phyloP scores from a whole-genome alignment of 73 alveolate species.

The Paramecium primaurelia region DNA sequence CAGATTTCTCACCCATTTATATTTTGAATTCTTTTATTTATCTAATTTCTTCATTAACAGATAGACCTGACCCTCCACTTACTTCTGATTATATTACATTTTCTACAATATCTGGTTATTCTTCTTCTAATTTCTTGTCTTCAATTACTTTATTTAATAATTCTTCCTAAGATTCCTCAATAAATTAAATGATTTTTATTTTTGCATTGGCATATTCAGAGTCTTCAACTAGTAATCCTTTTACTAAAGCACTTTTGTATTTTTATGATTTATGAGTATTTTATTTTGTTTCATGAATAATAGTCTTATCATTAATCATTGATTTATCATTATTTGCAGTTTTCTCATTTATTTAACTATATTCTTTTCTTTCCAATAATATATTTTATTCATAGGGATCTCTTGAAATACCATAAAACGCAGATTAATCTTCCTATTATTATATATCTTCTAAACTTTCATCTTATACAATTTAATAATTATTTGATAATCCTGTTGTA shows the following conservation, averaged over 20 bases:
- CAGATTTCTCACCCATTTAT: conserved; percentile 30
- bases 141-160: neutral
- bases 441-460: neutral
- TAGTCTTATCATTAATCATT: neutral
- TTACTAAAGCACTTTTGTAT: neutral
- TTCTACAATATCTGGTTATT: neutral
- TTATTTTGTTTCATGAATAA: neutral
- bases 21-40: conserved; percentile 46
- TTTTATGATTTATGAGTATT: neutral
- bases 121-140: neutral
- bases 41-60: conserved; percentile 57
- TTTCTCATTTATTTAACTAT: neutral
- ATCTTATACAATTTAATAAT: neutral
- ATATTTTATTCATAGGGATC: conserved; percentile 1
- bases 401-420: neutral
- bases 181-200: neutral
- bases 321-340: neutral
- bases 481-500: neutral
- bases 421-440: neutral
- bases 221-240: neutral
- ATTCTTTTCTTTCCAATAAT: neutral
- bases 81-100: conserved; percentile 21
- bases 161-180: neutral
- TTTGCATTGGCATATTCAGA: conserved; percentile 4
- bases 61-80: neutral